Evolutionary conservation across 805 yeast species (phyloP), one percentile per base, ranked within the genome.

Genomic region (Ogataea naganishii): DNA sequence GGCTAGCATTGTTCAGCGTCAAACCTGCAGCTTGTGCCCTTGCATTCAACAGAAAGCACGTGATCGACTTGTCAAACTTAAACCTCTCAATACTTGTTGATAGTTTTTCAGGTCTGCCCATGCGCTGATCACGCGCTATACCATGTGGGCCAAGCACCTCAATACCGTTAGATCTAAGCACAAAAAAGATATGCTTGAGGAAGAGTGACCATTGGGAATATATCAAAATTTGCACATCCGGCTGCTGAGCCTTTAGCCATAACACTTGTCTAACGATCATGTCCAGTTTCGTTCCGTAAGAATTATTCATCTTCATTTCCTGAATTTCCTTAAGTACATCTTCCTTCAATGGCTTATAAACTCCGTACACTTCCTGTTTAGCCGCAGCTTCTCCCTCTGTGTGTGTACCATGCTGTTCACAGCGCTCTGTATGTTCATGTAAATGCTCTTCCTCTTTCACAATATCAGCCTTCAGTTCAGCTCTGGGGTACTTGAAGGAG

Each of bases 171-270:
- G 66, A 63, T 14, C 58, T 62, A 35, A 89, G 60, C 0, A 95
- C 88, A 17, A 66, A 60, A 0, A 79, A 75, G 18, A 92, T 51
- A 14, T 84, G 64, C 23, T 64, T 66, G 23, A 92, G 54, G 53
- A 88, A 70, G 20, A 75, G 84, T 15, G 75, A 66, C 88, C 94
- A 89, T 50, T 88, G 97, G 13, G 96, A 85, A 48, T 84, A 92
- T 0, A 92, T 57, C 9, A 92, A 78, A 24, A 89, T 78, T 53
- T 92, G 96, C 4, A 79, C 83, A 1, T 60, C 54, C 0, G 72
- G 68, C 20, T 80, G 79, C 15, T 63, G 54, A 4, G 62, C 47
- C 30, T 73, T 70, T 30, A 89, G 56, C 61, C 77, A 80, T 9
- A 75, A 51, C 5, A 81, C 69, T 36, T 83, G 85, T 42, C 77